Evolutionary conservation across 345 rosid genomes (phyloP), one percentile per base, ranked within the genome.

Genomic region (Capsella bursapastoris): DNA sequence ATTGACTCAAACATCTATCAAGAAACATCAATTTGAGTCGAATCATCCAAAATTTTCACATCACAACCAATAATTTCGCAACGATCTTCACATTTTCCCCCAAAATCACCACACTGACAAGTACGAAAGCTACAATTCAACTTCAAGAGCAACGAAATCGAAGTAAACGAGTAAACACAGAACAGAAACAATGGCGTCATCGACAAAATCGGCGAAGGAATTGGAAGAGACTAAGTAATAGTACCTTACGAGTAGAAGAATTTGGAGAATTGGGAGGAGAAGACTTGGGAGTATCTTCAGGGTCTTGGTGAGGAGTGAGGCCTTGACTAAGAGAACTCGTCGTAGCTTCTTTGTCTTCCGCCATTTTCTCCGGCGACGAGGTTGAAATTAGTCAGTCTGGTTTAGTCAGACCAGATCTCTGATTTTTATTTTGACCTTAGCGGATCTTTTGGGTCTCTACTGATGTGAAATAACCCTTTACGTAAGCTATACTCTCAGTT

Each of bases 201-300:
- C 64, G 50, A 8, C 16, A 18, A 61, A 61, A 41, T 18, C 50
- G 9, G 1, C 7, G 12, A 1, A 52, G 43, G 11, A 44, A 32
- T 44, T 10, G 48, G 61, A 22, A 71, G 53, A 13, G 15, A 43
- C 12, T 18, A 18, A 22, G 7, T 8, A 8, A 11, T 3, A 47
- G 50, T 47, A 72, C 97, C 92, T 89, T 85, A 81, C 92, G 87
- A 78, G 95, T 85, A 27, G 95, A 89, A 69, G 97, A 89, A 80
- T 82, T 86, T 18, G 90, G 93, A 38, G 89, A 87, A 60, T 77
- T 74, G 34, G 97, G 97, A 50, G 89, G 83, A 62, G 92, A 83
- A 62, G 92, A 83, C 73, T 86, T 89, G 3, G 82, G 83, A 56
- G 64, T 37, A 64, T 89, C 87, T 32, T 87, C 89, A 9, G 84